phyloP scores from a whole-genome alignment of 2,329 filamentous ascomycete genomes.

The Fusarium luffae region DNA sequence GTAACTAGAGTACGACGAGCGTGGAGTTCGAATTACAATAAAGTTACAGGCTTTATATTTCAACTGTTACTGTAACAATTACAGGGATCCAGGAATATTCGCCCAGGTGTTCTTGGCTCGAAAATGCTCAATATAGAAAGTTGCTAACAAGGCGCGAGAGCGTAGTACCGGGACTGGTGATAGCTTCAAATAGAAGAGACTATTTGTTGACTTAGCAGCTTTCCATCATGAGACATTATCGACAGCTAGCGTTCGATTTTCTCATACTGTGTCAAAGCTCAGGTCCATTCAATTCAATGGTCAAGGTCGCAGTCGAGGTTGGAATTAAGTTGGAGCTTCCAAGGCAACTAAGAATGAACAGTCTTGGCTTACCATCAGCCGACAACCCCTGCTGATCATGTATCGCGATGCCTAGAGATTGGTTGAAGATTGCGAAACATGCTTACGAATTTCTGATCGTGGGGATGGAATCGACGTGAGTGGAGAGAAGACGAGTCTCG shows the following conservation, averaged over 20 bases:
- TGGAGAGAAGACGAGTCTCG: neutral
- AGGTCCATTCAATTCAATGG: neutral
- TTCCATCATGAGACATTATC: neutral
- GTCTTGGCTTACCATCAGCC: constrained; percentile 8
- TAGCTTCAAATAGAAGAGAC: neutral
- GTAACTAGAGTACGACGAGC: neutral
- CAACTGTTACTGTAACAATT: neutral
- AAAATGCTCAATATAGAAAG: neutral
- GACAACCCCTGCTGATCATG: constrained; percentile 31
- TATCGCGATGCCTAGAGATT: neutral
- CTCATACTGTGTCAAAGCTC: neutral
- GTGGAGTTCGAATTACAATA: neutral
- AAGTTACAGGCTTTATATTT: neutral
- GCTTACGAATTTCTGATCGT: neutral
- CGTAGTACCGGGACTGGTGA: neutral
- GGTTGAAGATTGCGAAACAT: neutral
- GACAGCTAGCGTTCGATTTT: neutral
- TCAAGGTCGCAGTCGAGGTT: neutral
- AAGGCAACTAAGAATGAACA: neutral
- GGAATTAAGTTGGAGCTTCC: neutral
- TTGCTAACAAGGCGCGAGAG: neutral
- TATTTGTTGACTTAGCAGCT: neutral
- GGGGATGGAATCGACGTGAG: neutral
- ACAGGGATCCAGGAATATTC: neutral
- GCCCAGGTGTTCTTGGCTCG: neutral